A percentile compares a stretch with the other conserved stretches of the same genome.
phyloP scores from a whole-genome alignment of 495 filamentous ascomycete genomes.

The Aspergillus heteromorphus region DNA sequence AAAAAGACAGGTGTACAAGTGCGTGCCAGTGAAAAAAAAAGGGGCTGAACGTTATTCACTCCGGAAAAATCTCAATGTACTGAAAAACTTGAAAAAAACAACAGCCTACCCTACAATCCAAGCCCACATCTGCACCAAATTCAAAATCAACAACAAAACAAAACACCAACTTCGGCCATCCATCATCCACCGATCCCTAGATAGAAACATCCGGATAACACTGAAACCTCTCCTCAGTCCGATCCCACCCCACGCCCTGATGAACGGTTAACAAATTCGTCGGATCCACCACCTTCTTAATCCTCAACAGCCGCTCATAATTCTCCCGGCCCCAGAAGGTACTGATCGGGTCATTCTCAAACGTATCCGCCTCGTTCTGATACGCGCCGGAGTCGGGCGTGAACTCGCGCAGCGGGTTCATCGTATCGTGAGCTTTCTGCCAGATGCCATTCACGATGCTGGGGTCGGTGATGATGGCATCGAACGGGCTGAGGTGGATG shows the following conservation, averaged over 20 bases:
- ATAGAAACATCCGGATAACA: slow-evolving; percentile 13
- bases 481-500: slow-evolving; percentile 5
- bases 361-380: slow-evolving; percentile 41
- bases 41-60: no score
- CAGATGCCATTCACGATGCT: slow-evolving; percentile 5
- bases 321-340: slow-evolving; percentile 30
- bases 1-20: no score
- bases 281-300: slow-evolving; percentile 44
- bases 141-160: no score
- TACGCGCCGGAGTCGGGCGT: slow-evolving; percentile 38
- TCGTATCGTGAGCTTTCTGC: slow-evolving; percentile 7
- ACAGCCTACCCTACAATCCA: no score
- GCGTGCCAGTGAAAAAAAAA: no score
- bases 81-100: no score
- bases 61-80: no score
- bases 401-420: slow-evolving; percentile 18
- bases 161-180: no score
- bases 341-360: slow-evolving; percentile 17
- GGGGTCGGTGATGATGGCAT: slow-evolving; percentile 2
- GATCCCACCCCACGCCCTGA: slow-evolving; percentile 17
- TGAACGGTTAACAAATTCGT: slow-evolving; percentile 14
- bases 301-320: slow-evolving; percentile 26
- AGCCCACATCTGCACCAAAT: no score
- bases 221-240: slow-evolving; percentile 8
- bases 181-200: no score